Conservation (phyloP, 148 eudicot genomes). For the Diospyros kaki region DNA sequence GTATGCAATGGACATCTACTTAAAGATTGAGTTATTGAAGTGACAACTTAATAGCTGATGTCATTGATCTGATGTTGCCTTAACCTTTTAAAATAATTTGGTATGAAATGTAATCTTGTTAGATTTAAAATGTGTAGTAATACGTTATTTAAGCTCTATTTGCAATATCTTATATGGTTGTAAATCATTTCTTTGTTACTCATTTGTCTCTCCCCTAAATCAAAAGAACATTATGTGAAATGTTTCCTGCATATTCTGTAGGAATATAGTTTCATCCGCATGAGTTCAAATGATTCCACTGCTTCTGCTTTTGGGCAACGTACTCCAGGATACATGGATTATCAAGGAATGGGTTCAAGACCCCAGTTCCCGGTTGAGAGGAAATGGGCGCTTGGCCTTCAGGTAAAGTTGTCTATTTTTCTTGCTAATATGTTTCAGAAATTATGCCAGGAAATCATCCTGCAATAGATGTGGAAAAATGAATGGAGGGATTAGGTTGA, state of each 20-base stretch:
- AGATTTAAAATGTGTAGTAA: not conserved
- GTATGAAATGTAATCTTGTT: not conserved
- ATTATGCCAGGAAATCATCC: not conserved
- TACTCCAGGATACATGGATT: constrained; percentile 56
- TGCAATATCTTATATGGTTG: not conserved
- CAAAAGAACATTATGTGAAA: not conserved
- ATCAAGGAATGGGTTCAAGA: constrained; percentile 58
- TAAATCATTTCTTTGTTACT: not conserved
- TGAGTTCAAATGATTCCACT: constrained; percentile 52
- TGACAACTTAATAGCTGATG: constrained; percentile 1
- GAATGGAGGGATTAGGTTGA: constrained; percentile 5
- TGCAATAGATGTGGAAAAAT: not conserved
- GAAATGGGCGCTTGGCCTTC: constrained; percentile 99
- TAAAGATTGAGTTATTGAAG: not conserved
- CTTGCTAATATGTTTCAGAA: not conserved
- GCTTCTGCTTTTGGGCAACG: constrained; percentile 52
- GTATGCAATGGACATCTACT: not conserved
- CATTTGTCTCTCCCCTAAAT: not conserved
- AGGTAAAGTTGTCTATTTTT: constrained; percentile 41
- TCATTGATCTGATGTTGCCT: not conserved
- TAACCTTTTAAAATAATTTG: not conserved
- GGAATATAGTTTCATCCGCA: constrained; percentile 53
- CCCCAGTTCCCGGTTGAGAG: constrained; percentile 65
- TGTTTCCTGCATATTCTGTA: constrained; percentile 19
- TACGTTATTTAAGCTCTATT: not conserved